Evolutionary conservation across 768 basidiomycete genomes (phyloP), one percentile per base, ranked within the genome.

Genomic region (Suillus hirtellus): DNA sequence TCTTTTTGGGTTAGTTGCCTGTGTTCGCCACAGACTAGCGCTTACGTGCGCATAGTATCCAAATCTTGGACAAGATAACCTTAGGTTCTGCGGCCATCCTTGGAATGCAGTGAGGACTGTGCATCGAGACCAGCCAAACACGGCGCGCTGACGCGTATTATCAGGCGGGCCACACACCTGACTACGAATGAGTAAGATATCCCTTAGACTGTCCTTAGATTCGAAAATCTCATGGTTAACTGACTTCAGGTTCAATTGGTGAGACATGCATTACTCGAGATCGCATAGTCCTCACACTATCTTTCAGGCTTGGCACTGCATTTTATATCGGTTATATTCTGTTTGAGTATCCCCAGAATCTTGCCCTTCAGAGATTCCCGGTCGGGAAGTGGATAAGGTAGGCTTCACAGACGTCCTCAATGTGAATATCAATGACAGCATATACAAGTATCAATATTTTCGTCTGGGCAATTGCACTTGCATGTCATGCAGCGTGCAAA

Each of bases 41-140:
- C 40, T 55, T n/a, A 60, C 12, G 11, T 42, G 35, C 15, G 37
- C n/a, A 12, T 64, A 84, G 86, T 81, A 82, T 89, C 27, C 86
- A 88, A 70, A 87, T 84, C 65, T 86, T 88, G 84, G 87, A 88
- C 67, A 88, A 88, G 76, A 86, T 83, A 3, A 89, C 87, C 1
- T 73, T 89, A 8, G 86, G 86, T 3, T 82, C 79, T 64, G 70
- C 87, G 1, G 84, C 87, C 6, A 88, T 89, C 63, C 77, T 89
- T 56, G 88, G 88, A 3, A 88, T 89, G 67, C 77, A 77, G 87
- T 86, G 21, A 42, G 79, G 66, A 37, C 17, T 58, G 17, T 24
- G 19, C 24, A 37, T 53, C 9, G 15, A 56, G 31, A 19, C 17
- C 24, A 31, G 35, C 4, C 9, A 37, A 61, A 44, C 4, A 21